Percentiles rank a stretch among this genome's conserved stretches.
phyloP scores from a whole-genome alignment of 495 filamentous ascomycete genomes.

The Penicillium simplicissimum region DNA sequence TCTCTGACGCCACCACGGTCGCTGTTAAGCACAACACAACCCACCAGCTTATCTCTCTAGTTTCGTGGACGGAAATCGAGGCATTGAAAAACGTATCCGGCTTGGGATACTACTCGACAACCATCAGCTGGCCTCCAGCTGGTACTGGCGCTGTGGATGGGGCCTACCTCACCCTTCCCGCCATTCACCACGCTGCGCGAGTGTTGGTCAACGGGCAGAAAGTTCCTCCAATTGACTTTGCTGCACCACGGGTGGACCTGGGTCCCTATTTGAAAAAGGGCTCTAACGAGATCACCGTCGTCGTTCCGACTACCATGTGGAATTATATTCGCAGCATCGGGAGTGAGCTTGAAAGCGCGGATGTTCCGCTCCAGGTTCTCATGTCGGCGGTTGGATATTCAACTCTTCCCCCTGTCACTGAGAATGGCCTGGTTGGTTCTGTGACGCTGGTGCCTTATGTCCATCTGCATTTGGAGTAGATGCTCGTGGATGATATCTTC shows the following conservation, averaged over 20 bases:
- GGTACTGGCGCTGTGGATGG: conserved; percentile 13
- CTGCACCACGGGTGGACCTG: conserved; percentile 18
- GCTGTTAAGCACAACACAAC: conserved; percentile 34
- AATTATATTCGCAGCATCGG: conserved; percentile 30
- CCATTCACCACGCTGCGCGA: conserved; percentile 16
- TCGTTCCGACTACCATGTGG: conserved; percentile 29
- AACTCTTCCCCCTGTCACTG: conserved; percentile 8
- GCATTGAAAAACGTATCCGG: conserved; percentile 64
- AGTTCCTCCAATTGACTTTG: conserved; percentile 23
- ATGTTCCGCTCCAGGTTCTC: neutral
- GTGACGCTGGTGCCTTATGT: conserved; percentile 19
- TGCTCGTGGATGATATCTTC: neutral
- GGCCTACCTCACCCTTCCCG: conserved; percentile 26
- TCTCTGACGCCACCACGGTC: conserved; percentile 28
- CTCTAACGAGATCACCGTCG: conserved; percentile 14
- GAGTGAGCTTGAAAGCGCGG: conserved; percentile 6
- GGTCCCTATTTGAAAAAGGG: conserved; percentile 16
- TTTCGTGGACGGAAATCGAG: conserved; percentile 52
- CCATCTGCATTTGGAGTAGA: neutral
- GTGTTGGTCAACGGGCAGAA: conserved; percentile 24
- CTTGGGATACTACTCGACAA: conserved; percentile 53
- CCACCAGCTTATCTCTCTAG: conserved; percentile 27
- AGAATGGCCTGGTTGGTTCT: conserved; percentile 21
- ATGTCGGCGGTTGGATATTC: neutral
- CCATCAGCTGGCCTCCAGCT: conserved; percentile 38